Evolutionary conservation across 169 alveolate genomes (phyloP).

Genomic region (Plasmodium coatneyi): DNA sequence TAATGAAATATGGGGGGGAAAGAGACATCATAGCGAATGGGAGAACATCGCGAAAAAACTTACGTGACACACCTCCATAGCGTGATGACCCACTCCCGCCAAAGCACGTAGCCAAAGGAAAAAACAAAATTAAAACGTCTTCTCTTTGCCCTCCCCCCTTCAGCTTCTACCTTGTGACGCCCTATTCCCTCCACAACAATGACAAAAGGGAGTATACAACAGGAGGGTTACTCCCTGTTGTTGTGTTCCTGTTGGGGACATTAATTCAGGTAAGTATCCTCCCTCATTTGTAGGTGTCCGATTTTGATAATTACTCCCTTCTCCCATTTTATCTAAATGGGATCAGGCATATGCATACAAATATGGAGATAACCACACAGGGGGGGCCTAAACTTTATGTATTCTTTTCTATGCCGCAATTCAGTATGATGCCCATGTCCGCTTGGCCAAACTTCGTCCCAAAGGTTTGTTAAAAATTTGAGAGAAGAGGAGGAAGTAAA

Average conservation of each 20-base stretch:
- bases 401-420: background rate
- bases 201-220: background rate
- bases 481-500: background rate
- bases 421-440: conserved; percentile 57
- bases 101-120: background rate
- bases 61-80: background rate
- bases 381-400: background rate
- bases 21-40: background rate
- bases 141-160: background rate
- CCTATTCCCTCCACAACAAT: conserved; percentile 26
- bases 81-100: background rate
- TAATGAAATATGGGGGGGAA: conserved; percentile 18
- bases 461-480: conserved; percentile 20
- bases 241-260: conserved; percentile 30
- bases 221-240: conserved; percentile 1
- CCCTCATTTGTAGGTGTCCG: background rate
- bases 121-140: background rate
- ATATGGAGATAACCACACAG: background rate
- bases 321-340: background rate
- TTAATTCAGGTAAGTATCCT: conserved; percentile 32
- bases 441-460: conserved; percentile 69
- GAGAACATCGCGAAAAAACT: background rate
- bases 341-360: background rate
- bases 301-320: background rate
- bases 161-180: conserved; percentile 62